Percentiles rank a stretch among this genome's conserved stretches.
Evolutionary conservation across 495 filamentous ascomycete species (phyloP).

Genomic region (Penicillium lividum): DNA sequence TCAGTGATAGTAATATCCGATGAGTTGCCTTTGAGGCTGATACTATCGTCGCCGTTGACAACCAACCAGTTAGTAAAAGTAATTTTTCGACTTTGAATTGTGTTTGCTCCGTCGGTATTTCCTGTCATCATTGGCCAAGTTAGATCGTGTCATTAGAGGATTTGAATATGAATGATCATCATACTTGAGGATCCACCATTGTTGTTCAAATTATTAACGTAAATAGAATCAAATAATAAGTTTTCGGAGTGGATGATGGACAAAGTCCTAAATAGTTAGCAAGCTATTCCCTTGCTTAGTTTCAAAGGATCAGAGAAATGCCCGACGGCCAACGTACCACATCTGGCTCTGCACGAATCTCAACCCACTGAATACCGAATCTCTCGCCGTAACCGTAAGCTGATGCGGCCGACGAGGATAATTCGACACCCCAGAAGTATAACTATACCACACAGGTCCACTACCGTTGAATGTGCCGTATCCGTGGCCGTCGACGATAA

Average conservation of each 20-base stretch:
- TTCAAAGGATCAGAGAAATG: too few relatives aligned
- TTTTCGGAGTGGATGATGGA: background rate
- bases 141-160: constrained; percentile 2
- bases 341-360: background rate
- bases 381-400: background rate
- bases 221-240: constrained; percentile 36
- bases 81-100: constrained; percentile 34
- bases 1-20: constrained; percentile 40
- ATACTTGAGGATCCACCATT: too few relatives aligned
- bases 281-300: too few relatives aligned
- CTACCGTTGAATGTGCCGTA: constrained; percentile 47
- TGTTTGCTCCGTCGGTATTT: constrained; percentile 45
- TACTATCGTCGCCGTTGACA: constrained; percentile 40
- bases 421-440: background rate
- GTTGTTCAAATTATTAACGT: constrained; percentile 34
- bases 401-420: background rate
- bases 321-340: background rate
- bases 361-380: background rate
- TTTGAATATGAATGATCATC: too few relatives aligned
- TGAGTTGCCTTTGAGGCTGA: constrained; percentile 41
- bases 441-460: constrained; percentile 43
- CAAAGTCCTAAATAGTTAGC: background rate
- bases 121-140: background rate
- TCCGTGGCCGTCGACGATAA: constrained; percentile 40
- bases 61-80: constrained; percentile 37